Evolutionary conservation across 768 basidiomycete species (phyloP), one percentile per base, ranked within the genome.

Genomic region (Nidularia pulvinata): DNA sequence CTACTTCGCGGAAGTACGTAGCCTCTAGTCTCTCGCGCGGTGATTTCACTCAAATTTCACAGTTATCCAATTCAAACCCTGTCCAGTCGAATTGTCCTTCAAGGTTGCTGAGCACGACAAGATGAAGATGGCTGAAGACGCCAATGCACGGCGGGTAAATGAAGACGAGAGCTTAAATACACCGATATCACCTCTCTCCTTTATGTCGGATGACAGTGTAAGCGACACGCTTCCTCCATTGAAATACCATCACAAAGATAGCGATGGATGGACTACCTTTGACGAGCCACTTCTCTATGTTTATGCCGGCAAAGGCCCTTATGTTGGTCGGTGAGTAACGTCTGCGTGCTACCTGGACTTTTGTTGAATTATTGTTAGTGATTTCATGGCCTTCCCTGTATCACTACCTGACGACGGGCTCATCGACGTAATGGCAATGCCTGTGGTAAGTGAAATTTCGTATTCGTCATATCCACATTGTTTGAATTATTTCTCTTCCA

Each of bases 311-410:
- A 87, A 91, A 67, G 88, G 88, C 16, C 89, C 91, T 5, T 91
- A 83, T 68, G 86, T 89, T 42, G 80, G 77, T 50, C 75, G 84
- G 88, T 86, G 60, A 52, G 72, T 56, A 25, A 13, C 32, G 2
- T 32, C 33, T 33, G 25, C 11, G 10, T 33, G 33, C 14, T 25
- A 7, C 34, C 2, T 10, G 19, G 9, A 33, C 25, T 22, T 9
- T 36, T 32, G 3, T 37, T n/a, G 10, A 7, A 42, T 25, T 39
- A 1, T 51, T 43, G 30, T 39, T 55, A 88, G 88, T 14, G 86
- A 89, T 53, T 76, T 88, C 36, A 87, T 93, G 86, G 84, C 91
- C 25, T 95, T 93, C 63, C 93, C 91, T 0, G 85, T 91, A 3
- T 90, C 90, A 19, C 65, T 87, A 48, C 88, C 91, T 0, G 82